These are phyloP conservation scores for Collariella sp. DNA, from an alignment of 495 filamentous ascomycete genomes.

Conservation along the genomic window DNA sequence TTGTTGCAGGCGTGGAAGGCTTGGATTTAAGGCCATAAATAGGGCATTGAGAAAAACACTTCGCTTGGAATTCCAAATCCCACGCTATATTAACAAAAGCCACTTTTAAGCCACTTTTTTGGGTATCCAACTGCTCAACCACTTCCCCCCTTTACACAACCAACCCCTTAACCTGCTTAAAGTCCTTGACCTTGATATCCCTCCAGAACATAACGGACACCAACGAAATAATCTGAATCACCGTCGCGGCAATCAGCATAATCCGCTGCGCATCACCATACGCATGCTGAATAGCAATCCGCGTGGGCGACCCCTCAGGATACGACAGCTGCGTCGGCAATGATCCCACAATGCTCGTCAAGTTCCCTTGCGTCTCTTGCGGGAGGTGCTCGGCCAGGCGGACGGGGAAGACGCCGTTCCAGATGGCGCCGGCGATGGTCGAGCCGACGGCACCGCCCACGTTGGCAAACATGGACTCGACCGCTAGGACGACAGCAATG, in stretches of 20 bases:
- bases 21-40: too few species aligned
- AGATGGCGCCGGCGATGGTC: slow-evolving; percentile 57
- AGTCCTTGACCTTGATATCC: slow-evolving; percentile 49
- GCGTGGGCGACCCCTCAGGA: slow-evolving; percentile 38
- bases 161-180: slow-evolving; percentile 34
- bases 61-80: too few species aligned
- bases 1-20: too few species aligned
- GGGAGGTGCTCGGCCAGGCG: slow-evolving; percentile 51
- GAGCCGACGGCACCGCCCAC: slow-evolving; percentile 59
- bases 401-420: slow-evolving; percentile 50
- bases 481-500: slow-evolving; percentile 56
- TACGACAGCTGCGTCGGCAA: slow-evolving; percentile 47
- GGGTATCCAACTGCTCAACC: background rate
- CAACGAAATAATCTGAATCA: slow-evolving; percentile 42
- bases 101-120: too few species aligned
- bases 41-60: too few species aligned
- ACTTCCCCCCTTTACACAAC: slow-evolving; percentile 11
- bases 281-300: slow-evolving; percentile 47
- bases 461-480: slow-evolving; percentile 51
- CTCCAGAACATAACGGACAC: slow-evolving; percentile 42
- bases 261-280: slow-evolving; percentile 49
- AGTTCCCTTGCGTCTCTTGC: slow-evolving; percentile 37
- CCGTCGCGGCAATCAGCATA: slow-evolving; percentile 48
- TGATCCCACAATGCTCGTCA: slow-evolving; percentile 44
- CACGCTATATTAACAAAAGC: too few species aligned